Evolutionary conservation across 1,284 basidiomycete genomes (phyloP).

Genomic region (Ustilago nuda): DNA sequence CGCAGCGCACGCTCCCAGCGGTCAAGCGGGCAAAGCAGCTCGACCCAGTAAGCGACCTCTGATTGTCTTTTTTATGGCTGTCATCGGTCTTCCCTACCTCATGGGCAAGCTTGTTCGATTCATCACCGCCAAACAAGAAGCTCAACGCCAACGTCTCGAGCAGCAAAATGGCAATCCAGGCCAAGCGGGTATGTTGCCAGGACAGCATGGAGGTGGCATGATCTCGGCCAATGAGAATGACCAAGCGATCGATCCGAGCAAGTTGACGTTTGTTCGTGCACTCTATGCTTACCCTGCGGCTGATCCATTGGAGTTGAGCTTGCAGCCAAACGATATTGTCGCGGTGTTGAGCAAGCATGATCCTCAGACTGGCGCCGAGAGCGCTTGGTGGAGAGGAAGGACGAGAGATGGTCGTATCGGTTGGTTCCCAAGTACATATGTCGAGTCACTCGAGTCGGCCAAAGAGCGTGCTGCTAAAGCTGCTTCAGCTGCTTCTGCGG

Average conservation of each 20-base stretch:
- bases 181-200: constrained; percentile 73
- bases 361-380: constrained; percentile 74
- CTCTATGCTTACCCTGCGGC: constrained; percentile 78
- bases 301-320: constrained; percentile 79
- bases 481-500: constrained; percentile 23
- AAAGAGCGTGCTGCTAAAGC: constrained; percentile 60
- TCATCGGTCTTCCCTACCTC: constrained; percentile 91
- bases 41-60: constrained; percentile 84
- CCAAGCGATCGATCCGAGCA: constrained; percentile 71
- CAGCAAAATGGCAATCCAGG: constrained; percentile 67
- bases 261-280: constrained; percentile 87
- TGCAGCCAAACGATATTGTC: constrained; percentile 92
- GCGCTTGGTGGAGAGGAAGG: constrained; percentile 95
- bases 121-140: constrained; percentile 76
- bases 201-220: constrained; percentile 73
- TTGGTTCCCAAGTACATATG: constrained; percentile 87
- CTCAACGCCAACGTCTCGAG: constrained; percentile 69
- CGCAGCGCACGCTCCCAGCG: constrained; percentile 48
- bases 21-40: constrained; percentile 40
- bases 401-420: constrained; percentile 92
- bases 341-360: constrained; percentile 82
- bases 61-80: constrained; percentile 92
- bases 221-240: constrained; percentile 56
- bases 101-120: constrained; percentile 90
- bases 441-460: constrained; percentile 67